A percentile compares a stretch with the other conserved stretches of the same genome.
These are phyloP conservation scores for Acmispon strigosus DNA, from an alignment of 306 rosid species.

Conservation along the genomic window DNA sequence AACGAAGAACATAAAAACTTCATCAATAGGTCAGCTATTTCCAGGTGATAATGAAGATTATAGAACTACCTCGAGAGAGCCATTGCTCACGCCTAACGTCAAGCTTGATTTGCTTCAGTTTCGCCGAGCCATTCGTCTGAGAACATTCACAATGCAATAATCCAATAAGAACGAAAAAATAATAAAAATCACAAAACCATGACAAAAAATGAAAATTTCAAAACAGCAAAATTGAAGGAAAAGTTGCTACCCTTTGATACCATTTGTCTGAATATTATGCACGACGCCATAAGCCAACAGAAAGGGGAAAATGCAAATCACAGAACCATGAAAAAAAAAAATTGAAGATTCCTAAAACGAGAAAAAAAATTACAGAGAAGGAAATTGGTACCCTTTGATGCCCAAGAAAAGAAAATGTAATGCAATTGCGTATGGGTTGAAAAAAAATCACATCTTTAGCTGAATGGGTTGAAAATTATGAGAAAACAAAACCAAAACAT, in stretches of 20 bases:
- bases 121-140: slow-evolving; percentile 47
- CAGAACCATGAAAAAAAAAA: background rate
- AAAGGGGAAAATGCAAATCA: background rate
- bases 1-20: background rate
- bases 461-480: background rate
- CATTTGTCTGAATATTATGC: slow-evolving; percentile 22
- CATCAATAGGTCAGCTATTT: background rate
- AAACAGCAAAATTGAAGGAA: background rate
- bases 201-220: background rate
- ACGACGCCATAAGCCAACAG: background rate
- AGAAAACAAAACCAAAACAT: background rate
- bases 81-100: slow-evolving; percentile 69
- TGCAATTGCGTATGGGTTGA: background rate
- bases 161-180: background rate
- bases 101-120: slow-evolving; percentile 64
- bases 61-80: slow-evolving; percentile 49
- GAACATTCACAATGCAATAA: background rate
- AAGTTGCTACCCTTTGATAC: background rate
- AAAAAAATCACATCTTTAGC: background rate
- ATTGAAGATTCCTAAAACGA: background rate
- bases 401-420: background rate
- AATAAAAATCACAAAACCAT: background rate
- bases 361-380: background rate
- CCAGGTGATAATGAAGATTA: background rate
- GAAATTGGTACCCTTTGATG: background rate